phyloP scores from a whole-genome alignment of 73 alveolate species.

The Breviolum minutum region DNA sequence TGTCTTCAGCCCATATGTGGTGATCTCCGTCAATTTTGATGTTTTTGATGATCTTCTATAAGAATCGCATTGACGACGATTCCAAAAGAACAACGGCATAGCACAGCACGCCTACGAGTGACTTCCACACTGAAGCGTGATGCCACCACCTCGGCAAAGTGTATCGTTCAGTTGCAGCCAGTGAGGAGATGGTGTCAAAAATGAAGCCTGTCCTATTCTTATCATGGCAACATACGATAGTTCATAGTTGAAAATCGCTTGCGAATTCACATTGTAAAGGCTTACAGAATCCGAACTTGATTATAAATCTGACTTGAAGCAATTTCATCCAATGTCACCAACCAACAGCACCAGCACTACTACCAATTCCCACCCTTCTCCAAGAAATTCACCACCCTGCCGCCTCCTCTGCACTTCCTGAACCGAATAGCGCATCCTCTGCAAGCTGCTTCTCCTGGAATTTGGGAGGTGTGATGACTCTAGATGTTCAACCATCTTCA shows the following conservation, averaged over 20 bases:
- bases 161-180: no score
- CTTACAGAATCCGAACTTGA: neutral
- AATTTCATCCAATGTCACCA: no score
- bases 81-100: neutral
- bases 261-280: no score
- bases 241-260: no score
- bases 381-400: no score
- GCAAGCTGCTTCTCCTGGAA: conserved; percentile 28
- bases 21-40: neutral
- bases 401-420: conserved; percentile 64
- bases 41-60: neutral
- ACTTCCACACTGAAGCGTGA: conserved; percentile 93
- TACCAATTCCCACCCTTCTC: no score
- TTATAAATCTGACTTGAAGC: no score
- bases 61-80: neutral
- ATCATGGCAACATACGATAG: no score
- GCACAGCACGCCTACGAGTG: conserved; percentile 74
- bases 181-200: no score
- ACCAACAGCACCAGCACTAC: no score
- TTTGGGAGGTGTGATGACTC: neutral
- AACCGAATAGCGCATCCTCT: conserved; percentile 28
- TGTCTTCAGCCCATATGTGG: neutral
- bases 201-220: no score
- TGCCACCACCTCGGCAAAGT: conserved; percentile 37
- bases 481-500: no score